Evolutionary conservation across 2,329 filamentous ascomycete genomes (phyloP).

Genomic region (Aplosporella prunicola): DNA sequence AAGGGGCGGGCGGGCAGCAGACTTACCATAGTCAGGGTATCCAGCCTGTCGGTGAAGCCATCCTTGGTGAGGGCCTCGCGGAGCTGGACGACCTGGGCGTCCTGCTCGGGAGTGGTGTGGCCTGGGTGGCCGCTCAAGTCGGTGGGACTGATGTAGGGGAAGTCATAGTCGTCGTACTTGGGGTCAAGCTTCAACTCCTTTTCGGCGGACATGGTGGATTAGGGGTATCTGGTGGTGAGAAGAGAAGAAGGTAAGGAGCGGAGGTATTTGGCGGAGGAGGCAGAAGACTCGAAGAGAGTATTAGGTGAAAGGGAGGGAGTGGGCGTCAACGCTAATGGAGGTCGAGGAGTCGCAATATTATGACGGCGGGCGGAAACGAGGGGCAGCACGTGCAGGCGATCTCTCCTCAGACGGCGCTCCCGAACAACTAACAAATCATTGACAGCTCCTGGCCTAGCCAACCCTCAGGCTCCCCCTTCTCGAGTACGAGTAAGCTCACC

Average conservation of each 20-base stretch:
- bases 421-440: too few relatives aligned
- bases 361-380: too few relatives aligned
- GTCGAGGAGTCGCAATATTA: too few relatives aligned
- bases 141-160: constrained; percentile 66
- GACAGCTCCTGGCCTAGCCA: too few relatives aligned
- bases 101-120: constrained; percentile 74
- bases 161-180: constrained; percentile 97
- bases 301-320: too few relatives aligned
- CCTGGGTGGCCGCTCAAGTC: constrained; percentile 72
- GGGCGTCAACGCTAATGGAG: too few relatives aligned
- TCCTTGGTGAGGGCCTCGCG: constrained; percentile 73
- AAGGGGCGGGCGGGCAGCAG: background rate
- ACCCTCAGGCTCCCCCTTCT: too few relatives aligned
- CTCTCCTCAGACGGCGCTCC: too few relatives aligned
- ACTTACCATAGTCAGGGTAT: constrained; percentile 80
- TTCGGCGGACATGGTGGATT: constrained; percentile 23
- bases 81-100: constrained; percentile 81
- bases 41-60: constrained; percentile 74
- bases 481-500: too few relatives aligned
- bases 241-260: background rate
- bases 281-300: background rate
- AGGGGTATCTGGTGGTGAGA: background rate
- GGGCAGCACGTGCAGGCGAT: too few relatives aligned
- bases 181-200: constrained; percentile 51
- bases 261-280: background rate